phyloP scores from a whole-genome alignment of 176 grass and related monocot genomes.

The Phragmites australis region DNA sequence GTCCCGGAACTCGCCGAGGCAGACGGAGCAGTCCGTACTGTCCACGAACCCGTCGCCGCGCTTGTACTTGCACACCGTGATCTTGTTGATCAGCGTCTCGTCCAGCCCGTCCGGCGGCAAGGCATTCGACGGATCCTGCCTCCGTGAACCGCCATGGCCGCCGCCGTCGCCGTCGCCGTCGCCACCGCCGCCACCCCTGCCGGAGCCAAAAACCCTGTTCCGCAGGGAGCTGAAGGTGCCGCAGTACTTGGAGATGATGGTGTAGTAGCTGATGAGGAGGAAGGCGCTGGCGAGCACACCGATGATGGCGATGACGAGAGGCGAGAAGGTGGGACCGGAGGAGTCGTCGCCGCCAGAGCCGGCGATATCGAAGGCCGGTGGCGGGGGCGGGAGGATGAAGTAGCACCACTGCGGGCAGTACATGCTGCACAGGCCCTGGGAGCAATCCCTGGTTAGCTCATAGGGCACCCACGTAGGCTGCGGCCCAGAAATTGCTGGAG shows the following conservation, averaged over 20 bases:
- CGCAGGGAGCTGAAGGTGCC: conserved; percentile 61
- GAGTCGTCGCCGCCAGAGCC: conserved; percentile 46
- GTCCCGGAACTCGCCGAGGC: conserved; percentile 87
- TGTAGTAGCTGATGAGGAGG: conserved; percentile 93
- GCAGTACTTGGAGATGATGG: conserved; percentile 90
- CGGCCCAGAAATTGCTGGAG: conserved; percentile 10
- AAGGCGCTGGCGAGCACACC: conserved; percentile 83
- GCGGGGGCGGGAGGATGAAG: conserved; percentile 84
- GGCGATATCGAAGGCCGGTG: conserved; percentile 59
- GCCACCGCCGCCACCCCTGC: not conserved
- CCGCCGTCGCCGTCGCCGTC: not conserved
- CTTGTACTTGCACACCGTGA: conserved; percentile 77
- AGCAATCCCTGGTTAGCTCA: conserved; percentile 75
- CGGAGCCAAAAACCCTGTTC: conserved; percentile 19
- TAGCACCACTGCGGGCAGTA: conserved; percentile 99
- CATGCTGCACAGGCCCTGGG: conserved; percentile 87
- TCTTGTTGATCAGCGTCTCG: conserved; percentile 75
- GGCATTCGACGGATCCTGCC: conserved; percentile 44
- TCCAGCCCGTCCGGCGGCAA: conserved; percentile 64
- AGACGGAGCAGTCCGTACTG: conserved; percentile 81
- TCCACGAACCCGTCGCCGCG: conserved; percentile 60
- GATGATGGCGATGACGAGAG: conserved; percentile 97
- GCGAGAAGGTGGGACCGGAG: conserved; percentile 70
- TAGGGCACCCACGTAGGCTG: conserved; percentile 84
- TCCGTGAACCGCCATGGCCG: conserved; percentile 17